Evolutionary conservation across 2,329 filamentous ascomycete species (phyloP), one percentile per base, ranked within the genome.

Genomic region (Cladosporium sp.): DNA sequence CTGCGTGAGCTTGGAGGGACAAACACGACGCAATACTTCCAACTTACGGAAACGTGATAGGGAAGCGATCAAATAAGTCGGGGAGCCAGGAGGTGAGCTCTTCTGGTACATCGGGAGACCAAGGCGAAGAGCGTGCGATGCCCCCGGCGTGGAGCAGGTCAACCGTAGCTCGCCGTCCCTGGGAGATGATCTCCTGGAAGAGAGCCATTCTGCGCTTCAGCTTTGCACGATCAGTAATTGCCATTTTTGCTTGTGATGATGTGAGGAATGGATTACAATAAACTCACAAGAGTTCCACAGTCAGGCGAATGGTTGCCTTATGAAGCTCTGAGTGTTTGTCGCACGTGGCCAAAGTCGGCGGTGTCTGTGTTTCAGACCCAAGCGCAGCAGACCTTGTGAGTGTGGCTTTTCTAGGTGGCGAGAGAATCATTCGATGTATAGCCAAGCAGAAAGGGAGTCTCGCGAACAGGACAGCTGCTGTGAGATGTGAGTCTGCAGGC

Each of bases 1-100:
- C 2, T 4, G 13, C 15, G 17, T 41, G 7, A 41, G 27, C n/a
- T 18, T 41, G 1, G 3, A 3, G 3, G 9, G 17, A 20, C 3
- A 3, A 11, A 12, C 11, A 27, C 6, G 4, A n/a, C n/a, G 2
- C 4, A 7, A 18, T 40, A 7, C 30, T 13, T 2, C 4, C 2
- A 13, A 48, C 45, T 48, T 36, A 48, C 45, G 76, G 72, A 40
- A 78, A 78, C 1, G 79, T 75, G 11, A 84, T 71, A 1, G 85
- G 84, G 61, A 67, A 66, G 17, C 64, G 62, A 47, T 67, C 64
- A 49, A 67, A 65, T 11, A 67, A 55, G 43, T 68, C 63, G 12
- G 65, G 64, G 52, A 68, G 61, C 43, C 55, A 63, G 6, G 58
- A 47, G 19, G 59, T 54, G 4, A 67, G 56, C 11, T 65, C 62